Conservation (phyloP, 2,329 filamentous ascomycete genomes). For the Blumeriella jaapii region DNA sequence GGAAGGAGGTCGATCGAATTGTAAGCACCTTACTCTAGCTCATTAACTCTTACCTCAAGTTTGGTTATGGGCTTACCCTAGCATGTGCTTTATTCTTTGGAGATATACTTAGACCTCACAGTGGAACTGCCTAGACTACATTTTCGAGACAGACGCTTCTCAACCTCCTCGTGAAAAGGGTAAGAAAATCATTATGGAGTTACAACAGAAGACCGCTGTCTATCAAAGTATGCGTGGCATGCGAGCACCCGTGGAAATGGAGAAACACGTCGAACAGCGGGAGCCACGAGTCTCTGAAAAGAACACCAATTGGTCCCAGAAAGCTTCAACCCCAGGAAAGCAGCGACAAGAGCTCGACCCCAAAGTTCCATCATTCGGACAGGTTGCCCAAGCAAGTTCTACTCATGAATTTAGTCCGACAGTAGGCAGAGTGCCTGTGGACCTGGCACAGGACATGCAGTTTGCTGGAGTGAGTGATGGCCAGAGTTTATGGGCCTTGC, state of each 20-base stretch:
- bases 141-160: constrained; percentile 49
- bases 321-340: neutral
- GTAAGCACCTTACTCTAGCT: neutral
- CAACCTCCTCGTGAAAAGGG: constrained; percentile 45
- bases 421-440: constrained; percentile 4
- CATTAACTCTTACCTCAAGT: neutral
- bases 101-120: neutral
- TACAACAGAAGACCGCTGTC: constrained; percentile 46
- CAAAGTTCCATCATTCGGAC: neutral
- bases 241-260: constrained; percentile 34
- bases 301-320: neutral
- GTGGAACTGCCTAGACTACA: constrained; percentile 40
- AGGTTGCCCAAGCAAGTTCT: neutral
- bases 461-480: constrained; percentile 38
- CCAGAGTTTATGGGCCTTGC: constrained; percentile 35
- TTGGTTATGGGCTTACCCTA: too few species aligned
- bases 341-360: constrained; percentile 1
- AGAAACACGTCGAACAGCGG: constrained; percentile 21
- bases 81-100: neutral
- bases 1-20: constrained; percentile 45
- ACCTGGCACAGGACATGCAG: constrained; percentile 19
- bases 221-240: constrained; percentile 49
- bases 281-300: constrained; percentile 12
- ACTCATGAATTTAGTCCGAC: too few species aligned
- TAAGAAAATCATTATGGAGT: constrained; percentile 47